Base-by-base conservation (phyloP, 768 basidiomycete genomes). In the Suillus subaureus region DNA sequence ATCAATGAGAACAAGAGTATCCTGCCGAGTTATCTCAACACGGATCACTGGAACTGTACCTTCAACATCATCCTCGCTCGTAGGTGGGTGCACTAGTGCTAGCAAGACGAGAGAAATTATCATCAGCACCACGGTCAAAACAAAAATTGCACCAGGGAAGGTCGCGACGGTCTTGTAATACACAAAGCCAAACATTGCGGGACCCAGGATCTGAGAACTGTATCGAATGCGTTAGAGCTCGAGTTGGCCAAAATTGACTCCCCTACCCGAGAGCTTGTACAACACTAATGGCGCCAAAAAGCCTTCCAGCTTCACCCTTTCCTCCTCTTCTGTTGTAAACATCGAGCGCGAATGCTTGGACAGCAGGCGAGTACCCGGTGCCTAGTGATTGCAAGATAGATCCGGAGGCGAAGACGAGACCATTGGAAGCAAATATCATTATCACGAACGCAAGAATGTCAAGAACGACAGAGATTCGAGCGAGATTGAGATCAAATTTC, bases 261-360 rank as follows among this genome's bases (percentile, higher is more conserved):
- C 54, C 69, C 28, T 42, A 89, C 87, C 87, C 82, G 12, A 94
- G 72, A 6, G 90, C 87, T 67, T 91, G 86, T 4, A 94, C 69
- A 35, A 96, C 91, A 64, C 89, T 88, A 64, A 96, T 69, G 4
- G 88, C 93, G 15, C 93, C 95, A 71, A 95, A 96, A 21, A 97
- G 80, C 70, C 80, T 83, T 3, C 94, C 95, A 15, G 83, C 79
- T 71, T 94, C 91, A 16, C 80, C 81, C 49, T 65, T 60, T 3
- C 87, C 85, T 2, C 84, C 84, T 23, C 80, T 78, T n/a, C 76
- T 77, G 35, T 78, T 78, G 67, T 89, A 92, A 54, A 92, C 72
- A 28, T 89, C 85, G 51, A 96, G 77, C 4, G 93, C 88, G 42
- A 94, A 83, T 26, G 89, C 89, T 64, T 92, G 89, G 9, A 84